Percentiles rank a stretch among this genome's conserved stretches.
phyloP scores from a whole-genome alignment of 345 rosid species.

The Ceriops tagal region DNA sequence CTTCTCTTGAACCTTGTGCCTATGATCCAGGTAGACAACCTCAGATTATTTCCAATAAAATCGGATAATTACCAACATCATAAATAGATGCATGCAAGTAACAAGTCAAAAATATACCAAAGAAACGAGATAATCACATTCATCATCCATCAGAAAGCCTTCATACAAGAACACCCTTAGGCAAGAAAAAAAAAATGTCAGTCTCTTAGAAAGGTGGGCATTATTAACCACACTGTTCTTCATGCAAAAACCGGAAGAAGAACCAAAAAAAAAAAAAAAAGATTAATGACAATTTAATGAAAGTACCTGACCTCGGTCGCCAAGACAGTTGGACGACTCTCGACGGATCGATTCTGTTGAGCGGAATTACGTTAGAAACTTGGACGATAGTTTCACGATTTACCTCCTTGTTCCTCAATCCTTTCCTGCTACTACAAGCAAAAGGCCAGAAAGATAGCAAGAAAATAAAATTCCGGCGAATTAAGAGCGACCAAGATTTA shows the following conservation, averaged over 20 bases:
- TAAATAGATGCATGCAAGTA: not conserved
- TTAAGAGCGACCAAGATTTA: not conserved
- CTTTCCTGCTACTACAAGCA: constrained; percentile 55
- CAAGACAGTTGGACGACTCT: constrained; percentile 70
- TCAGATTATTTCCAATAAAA: constrained; percentile 6
- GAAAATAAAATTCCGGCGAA: not conserved
- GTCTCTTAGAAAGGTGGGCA: constrained; percentile 13
- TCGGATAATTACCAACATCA: not conserved
- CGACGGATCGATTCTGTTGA: constrained; percentile 54
- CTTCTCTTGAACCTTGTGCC: constrained; percentile 35
- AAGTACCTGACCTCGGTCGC: constrained; percentile 97
- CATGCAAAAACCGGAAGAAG: not conserved
- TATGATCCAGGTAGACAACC: constrained; percentile 17
- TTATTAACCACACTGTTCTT: no score
- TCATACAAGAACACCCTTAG: constrained; percentile 67
- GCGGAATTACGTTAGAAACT: constrained; percentile 27
- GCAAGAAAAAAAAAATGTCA: constrained; percentile 24
- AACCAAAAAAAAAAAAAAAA: not conserved
- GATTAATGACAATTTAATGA: constrained; percentile 12
- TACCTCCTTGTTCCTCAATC: constrained; percentile 48
- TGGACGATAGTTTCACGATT: constrained; percentile 14
- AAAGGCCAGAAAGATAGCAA: not conserved
- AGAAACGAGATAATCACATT: constrained; percentile 69
- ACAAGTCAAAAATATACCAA: constrained; percentile 41
- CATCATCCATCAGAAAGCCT: constrained; percentile 64